Conservation (phyloP, 306 rosid genomes). For the Medicago truncatula region DNA sequence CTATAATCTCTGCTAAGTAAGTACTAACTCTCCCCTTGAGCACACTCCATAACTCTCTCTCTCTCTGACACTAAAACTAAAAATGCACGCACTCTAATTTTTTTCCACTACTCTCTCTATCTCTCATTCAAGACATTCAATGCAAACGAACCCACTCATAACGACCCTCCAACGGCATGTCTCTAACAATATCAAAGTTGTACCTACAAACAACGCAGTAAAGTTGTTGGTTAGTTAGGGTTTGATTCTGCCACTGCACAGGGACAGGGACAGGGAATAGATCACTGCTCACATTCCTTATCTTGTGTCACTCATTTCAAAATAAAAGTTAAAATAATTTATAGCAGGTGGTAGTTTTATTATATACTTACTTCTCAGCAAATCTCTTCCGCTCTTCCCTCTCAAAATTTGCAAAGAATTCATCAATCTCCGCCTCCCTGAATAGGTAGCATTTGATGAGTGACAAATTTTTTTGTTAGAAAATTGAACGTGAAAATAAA, state of each 20-base stretch:
- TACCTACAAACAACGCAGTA: slow-evolving; percentile 62
- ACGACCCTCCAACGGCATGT: slow-evolving; percentile 87
- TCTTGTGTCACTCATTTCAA: slow-evolving; percentile 43
- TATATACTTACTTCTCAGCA: slow-evolving; percentile 68
- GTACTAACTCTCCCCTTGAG: neutral
- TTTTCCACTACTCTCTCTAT: neutral
- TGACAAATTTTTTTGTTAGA: slow-evolving; percentile 2
- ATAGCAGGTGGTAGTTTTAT: neutral
- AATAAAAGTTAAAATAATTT: neutral
- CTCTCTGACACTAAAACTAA: slow-evolving; percentile 26
- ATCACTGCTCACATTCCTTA: slow-evolving; percentile 44
- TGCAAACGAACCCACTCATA: slow-evolving; percentile 85
- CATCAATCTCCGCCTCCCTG: slow-evolving; percentile 70
- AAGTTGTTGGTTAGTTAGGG: slow-evolving; percentile 69
- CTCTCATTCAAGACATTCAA: slow-evolving; percentile 56
- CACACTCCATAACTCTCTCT: slow-evolving; percentile 18
- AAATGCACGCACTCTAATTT: slow-evolving; percentile 3
- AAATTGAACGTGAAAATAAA: neutral
- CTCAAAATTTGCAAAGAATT: slow-evolving; percentile 79
- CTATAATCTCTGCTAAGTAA: no score
- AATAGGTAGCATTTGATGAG: neutral
- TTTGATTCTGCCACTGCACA: slow-evolving; percentile 39
- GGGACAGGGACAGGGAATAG: no score
- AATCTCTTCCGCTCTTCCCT: slow-evolving; percentile 75
- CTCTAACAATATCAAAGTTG: slow-evolving; percentile 88